These are phyloP conservation scores for Yarrowia keelungensis DNA, from an alignment of 805 yeast species.

Conservation along the genomic window DNA sequence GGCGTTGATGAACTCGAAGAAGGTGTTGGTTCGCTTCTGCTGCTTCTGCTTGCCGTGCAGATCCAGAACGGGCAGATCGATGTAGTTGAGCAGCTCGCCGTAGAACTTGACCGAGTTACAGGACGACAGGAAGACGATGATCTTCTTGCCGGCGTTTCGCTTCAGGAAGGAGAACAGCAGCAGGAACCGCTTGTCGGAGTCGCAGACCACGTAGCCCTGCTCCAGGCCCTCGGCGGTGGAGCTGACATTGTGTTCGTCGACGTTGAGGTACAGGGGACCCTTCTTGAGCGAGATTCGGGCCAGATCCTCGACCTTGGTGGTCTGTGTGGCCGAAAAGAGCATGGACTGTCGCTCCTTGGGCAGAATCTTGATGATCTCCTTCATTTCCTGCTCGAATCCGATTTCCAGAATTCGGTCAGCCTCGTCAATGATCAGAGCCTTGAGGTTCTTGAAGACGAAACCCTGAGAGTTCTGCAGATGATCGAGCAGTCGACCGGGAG, in stretches of 20 bases:
- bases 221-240: slow-evolving; percentile 97
- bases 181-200: slow-evolving; percentile 90
- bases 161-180: slow-evolving; percentile 90
- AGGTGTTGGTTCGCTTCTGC: slow-evolving; percentile 97
- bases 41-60: slow-evolving; percentile 98
- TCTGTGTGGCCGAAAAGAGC: slow-evolving; percentile 99
- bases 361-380: slow-evolving; percentile 89
- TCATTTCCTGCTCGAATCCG: slow-evolving; percentile 99
- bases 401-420: slow-evolving; percentile 98
- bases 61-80: slow-evolving; percentile 95
- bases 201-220: slow-evolving; percentile 98
- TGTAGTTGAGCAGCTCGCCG: slow-evolving; percentile 92
- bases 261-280: slow-evolving; percentile 93
- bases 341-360: slow-evolving; percentile 95
- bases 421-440: slow-evolving; percentile 94
- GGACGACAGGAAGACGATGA: slow-evolving; percentile 93
- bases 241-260: slow-evolving; percentile 78
- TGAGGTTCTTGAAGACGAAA: slow-evolving; percentile 90
- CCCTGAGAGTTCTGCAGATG: slow-evolving; percentile 96
- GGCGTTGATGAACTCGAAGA: slow-evolving; percentile 97
- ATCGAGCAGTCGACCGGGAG: slow-evolving; percentile 96
- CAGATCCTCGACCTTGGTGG: slow-evolving; percentile 97
- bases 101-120: slow-evolving; percentile 97
- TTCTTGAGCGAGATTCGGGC: slow-evolving; percentile 95
- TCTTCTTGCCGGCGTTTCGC: slow-evolving; percentile 83